Evolutionary conservation across 257 asterid species (phyloP), one percentile per base, ranked within the genome.

Genomic region (Forsythia viridissima): DNA sequence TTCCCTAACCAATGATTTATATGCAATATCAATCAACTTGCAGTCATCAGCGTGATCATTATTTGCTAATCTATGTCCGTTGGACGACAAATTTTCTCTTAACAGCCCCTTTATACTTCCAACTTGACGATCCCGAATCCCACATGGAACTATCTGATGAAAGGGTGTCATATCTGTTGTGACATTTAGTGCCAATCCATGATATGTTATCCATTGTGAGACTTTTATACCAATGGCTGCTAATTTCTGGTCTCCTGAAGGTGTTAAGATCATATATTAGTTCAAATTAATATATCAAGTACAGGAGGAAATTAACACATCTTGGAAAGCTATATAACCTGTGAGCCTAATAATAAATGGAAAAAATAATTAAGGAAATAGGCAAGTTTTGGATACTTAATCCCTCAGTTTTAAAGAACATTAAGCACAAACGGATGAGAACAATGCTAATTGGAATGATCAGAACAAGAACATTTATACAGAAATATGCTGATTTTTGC

Each of bases 171-270:
- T 21, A 82, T 93, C 90, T 24, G 97, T 88, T 80, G 90, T 85
- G 84, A 93, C 92, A 76, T 93, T 93, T 84, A 93, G 87, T 16
- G 97, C 94, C 83, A 95, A 63, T 24, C 97, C 97, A 80, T 93
- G 98, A 85, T 80, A 91, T 6, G 98, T 75, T 73, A 93, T 88
- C 94, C 99, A 92, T 55, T 82, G 85, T 0, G 96, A 87, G 34
- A 89, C 97, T 85, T 85, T 88, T 36, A 95, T 82, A 44, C 98
- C 99, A 20, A 93, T 85, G 42, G 98, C 99, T 57, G 96, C 97
- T 80, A 95, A 40, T 87, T 93, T 95, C 80, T 67, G 44, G 52
- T 90, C 81, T 74, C 92, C 99, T 95, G 92, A 78, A 87, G 59
- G 44, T 76, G 77, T 75, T 63, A 36, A 75, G 38, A 75, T 20